Evolutionary conservation across 768 basidiomycete genomes (phyloP).

Genomic region (Psilocybe sp.): DNA sequence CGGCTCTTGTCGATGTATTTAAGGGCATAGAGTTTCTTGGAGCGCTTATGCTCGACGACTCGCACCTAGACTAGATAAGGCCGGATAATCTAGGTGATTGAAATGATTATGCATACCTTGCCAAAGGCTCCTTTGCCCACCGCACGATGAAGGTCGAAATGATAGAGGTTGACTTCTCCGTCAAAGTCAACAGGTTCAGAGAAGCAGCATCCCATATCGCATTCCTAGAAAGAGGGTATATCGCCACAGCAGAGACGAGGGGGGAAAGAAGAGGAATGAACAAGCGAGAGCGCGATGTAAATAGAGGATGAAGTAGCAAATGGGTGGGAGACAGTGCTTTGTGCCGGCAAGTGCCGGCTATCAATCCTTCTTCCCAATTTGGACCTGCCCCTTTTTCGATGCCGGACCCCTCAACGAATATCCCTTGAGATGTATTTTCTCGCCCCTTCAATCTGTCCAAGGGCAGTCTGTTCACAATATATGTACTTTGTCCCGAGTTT

Average conservation of each 20-base stretch:
- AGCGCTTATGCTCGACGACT: slow-evolving; percentile 93
- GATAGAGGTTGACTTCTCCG: slow-evolving; percentile 84
- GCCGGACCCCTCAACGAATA: neutral
- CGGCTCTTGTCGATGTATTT: slow-evolving; percentile 98
- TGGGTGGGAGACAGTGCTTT: slow-evolving; percentile 11
- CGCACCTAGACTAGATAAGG: slow-evolving; percentile 61
- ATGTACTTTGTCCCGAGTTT: too few relatives aligned
- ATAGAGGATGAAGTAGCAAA: slow-evolving; percentile 4
- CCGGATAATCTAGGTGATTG: slow-evolving; percentile 1
- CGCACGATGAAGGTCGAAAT: slow-evolving; percentile 93
- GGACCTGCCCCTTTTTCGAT: slow-evolving; percentile 8
- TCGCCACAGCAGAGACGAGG: slow-evolving; percentile 26
- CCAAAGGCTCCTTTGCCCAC: slow-evolving; percentile 98
- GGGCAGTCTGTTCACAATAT: too few relatives aligned
- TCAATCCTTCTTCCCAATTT: slow-evolving; percentile 20
- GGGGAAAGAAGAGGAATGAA: slow-evolving; percentile 34
- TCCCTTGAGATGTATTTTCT: neutral
- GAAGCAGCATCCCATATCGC: slow-evolving; percentile 62
- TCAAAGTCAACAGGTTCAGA: slow-evolving; percentile 85
- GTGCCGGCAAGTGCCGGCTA: slow-evolving; percentile 17
- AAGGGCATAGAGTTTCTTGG: slow-evolving; percentile 89
- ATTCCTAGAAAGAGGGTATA: slow-evolving; percentile 26
- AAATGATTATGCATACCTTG: slow-evolving; percentile 58
- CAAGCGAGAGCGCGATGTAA: slow-evolving; percentile 35
- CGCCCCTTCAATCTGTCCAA: neutral